Percentiles rank a stretch among this genome's conserved stretches.
These are phyloP conservation scores for Aspergillus hortae DNA, from an alignment of 2,329 filamentous ascomycete genomes.

Conservation along the genomic window DNA sequence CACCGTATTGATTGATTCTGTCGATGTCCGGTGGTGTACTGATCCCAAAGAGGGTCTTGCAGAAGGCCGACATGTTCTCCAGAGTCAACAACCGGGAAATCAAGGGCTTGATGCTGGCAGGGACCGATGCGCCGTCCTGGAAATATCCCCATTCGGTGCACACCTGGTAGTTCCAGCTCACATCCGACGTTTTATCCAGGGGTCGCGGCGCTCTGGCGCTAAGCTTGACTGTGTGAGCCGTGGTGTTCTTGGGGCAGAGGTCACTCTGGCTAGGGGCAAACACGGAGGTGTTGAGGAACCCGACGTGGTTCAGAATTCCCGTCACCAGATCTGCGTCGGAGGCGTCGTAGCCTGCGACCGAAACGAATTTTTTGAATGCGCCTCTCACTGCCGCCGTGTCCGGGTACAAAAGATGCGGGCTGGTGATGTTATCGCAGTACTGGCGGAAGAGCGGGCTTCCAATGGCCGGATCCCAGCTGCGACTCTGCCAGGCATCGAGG, in stretches of 20 bases:
- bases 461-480: conserved; percentile 59
- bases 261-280: conserved; percentile 23
- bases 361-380: conserved; percentile 19
- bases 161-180: conserved; percentile 58
- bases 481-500: conserved; percentile 51
- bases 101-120: conserved; percentile 61
- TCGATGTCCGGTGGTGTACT: conserved; percentile 59
- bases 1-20: conserved; percentile 72
- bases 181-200: conserved; percentile 31
- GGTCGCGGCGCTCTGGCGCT: background rate
- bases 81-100: conserved; percentile 68
- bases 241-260: background rate
- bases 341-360: conserved; percentile 12
- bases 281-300: conserved; percentile 48
- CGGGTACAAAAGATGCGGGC: conserved; percentile 42
- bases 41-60: conserved; percentile 67
- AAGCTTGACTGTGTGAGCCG: background rate
- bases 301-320: conserved; percentile 55
- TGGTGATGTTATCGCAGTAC: conserved; percentile 57
- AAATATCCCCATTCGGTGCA: conserved; percentile 71
- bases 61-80: conserved; percentile 60
- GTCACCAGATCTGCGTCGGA: conserved; percentile 45
- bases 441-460: conserved; percentile 48
- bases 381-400: conserved; percentile 24
- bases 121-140: conserved; percentile 68